Evolutionary conservation across 2,329 filamentous ascomycete species (phyloP).

Genomic region (Curvularia eragrostidis): DNA sequence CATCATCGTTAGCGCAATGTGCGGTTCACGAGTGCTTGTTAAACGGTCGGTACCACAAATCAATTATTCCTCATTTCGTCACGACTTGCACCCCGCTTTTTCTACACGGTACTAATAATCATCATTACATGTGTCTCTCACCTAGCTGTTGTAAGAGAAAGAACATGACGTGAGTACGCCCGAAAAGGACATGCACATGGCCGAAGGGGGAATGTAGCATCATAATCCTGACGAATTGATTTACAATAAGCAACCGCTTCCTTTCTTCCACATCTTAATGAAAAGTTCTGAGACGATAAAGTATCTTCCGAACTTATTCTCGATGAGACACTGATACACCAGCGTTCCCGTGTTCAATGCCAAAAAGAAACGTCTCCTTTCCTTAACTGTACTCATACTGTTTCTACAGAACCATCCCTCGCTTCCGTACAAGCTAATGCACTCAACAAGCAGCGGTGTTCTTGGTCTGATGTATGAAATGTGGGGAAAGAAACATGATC

Average conservation of each 20-base stretch:
- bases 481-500: background rate
- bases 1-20: background rate
- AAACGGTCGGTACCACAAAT: slow-evolving; percentile 1
- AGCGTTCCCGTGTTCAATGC: background rate
- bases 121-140: background rate
- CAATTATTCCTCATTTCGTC: background rate
- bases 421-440: background rate
- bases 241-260: background rate
- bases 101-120: background rate
- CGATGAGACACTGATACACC: background rate
- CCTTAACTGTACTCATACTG: too few species aligned
- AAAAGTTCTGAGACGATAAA: background rate
- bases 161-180: background rate
- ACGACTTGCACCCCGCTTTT: background rate
- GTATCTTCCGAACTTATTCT: background rate
- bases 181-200: background rate
- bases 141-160: background rate
- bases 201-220: background rate
- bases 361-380: background rate
- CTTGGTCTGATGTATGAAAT: too few species aligned
- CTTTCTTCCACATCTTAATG: background rate
- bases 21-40: background rate
- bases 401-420: background rate
- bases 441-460: background rate
- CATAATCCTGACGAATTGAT: background rate